Base-by-base conservation (phyloP, 83 land plant genomes). In the Isoetes engelmannii region DNA sequence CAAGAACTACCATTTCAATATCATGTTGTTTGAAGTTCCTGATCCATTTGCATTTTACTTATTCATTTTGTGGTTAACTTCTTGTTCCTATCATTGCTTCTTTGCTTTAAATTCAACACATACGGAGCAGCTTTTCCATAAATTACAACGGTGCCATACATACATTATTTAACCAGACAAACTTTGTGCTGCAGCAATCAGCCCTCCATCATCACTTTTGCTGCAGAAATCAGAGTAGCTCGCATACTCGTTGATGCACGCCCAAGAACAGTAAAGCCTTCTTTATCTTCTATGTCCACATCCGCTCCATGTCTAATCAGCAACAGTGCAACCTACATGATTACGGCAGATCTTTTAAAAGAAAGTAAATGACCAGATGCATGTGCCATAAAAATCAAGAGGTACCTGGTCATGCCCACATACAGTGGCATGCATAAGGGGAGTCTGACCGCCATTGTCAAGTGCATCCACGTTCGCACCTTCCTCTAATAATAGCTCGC, bases 191-290 rank as follows among this genome's bases (percentile, higher is more conserved):
- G 37, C 37, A n/a, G 9, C 28, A 12, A 64, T 72, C 73, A 85
- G 21, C 77, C 89, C 69, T 96, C 99, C 41, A 81, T 79, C 99
- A 96, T 96, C 20, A 86, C 82, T 74, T 84, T 89, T 7, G 99
- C 99, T 73, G 92, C 97, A 74, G 91, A 97, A 72, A 92, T 63
- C 5, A 96, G 57, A 12, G 67, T 13, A 5, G 82, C 75, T 58
- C 99, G 82, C 19, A 92, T 54, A 48, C 82, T 89, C 65, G 69
- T 70, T 37, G 87, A 76, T 44, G 95, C 95, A 48, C 89, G 83
- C 20, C 97, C 99, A 47, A 96, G 86, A n/a, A 87, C 99, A 12
- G 99, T 96, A 78, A 85, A 96, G 56, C 89, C 97, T 78, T 96
- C 99, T 61, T 87, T 89, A 77, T 96, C 99, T 69, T 87, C 82